Percentiles rank a stretch among this genome's conserved stretches.
phyloP scores from a whole-genome alignment of 2,329 filamentous ascomycete genomes.

The Colletotrichum musicola region DNA sequence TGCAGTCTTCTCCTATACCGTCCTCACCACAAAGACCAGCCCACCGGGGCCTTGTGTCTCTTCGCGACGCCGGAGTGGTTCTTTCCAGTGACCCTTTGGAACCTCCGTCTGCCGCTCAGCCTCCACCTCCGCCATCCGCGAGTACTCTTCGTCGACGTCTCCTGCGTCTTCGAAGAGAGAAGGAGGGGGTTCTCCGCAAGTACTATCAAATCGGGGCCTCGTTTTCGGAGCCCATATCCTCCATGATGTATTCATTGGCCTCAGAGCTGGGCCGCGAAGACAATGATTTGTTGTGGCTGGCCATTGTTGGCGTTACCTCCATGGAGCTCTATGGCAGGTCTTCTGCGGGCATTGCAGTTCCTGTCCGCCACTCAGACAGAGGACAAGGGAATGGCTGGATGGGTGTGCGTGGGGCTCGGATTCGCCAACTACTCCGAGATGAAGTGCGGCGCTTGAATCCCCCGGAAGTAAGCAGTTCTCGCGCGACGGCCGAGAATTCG shows the following conservation, averaged over 20 bases:
- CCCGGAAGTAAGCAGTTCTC: conserved; percentile 73
- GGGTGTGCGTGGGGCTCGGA: conserved; percentile 83
- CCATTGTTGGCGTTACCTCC: conserved; percentile 94
- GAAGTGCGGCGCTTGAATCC: conserved; percentile 96
- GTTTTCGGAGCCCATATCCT: conserved; percentile 94
- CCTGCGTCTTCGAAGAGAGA: conserved; percentile 79
- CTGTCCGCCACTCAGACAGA: conserved; percentile 66
- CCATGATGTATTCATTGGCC: conserved; percentile 92
- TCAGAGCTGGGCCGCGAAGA: conserved; percentile 96
- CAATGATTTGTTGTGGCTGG: conserved; percentile 94
- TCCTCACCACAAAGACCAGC: conserved; percentile 72
- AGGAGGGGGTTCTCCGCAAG: conserved; percentile 79
- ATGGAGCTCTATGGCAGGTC: conserved; percentile 92
- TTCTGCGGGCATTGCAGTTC: conserved; percentile 79
- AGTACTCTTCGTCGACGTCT: conserved; percentile 79
- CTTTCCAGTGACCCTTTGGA: conserved; percentile 64
- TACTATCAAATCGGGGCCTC: conserved; percentile 92
- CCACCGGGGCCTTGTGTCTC: conserved; percentile 70
- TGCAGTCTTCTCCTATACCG: conserved; percentile 74
- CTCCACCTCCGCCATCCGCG: conserved; percentile 75
- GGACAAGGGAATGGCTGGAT: conserved; percentile 79
- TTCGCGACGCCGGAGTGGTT: conserved; percentile 61
- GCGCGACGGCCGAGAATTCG: conserved; percentile 73
- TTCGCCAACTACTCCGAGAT: conserved; percentile 88
- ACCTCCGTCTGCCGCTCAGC: conserved; percentile 70